A percentile compares a stretch with the other conserved stretches of the same genome.
Evolutionary conservation across 352 stramenopile species (phyloP).

Genomic region (Phytophthora agathidicida): DNA sequence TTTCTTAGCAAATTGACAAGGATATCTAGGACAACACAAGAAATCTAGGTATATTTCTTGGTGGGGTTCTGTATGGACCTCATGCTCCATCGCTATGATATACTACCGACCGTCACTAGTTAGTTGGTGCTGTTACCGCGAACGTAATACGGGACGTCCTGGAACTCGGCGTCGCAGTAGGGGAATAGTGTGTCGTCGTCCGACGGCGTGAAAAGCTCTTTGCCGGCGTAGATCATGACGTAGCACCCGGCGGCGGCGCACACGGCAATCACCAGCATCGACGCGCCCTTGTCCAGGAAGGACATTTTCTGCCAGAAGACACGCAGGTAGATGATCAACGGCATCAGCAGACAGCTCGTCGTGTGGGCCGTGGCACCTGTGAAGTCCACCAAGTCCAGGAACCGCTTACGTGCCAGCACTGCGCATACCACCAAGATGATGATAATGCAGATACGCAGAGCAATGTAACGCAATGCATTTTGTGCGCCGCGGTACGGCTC

Average conservation of each 20-base stretch:
- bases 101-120: too few relatives aligned
- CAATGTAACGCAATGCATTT: slow-evolving; percentile 50
- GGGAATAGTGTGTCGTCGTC: slow-evolving; percentile 49
- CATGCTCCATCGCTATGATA: too few relatives aligned
- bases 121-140: slow-evolving; percentile 36
- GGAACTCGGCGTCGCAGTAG: slow-evolving; percentile 61
- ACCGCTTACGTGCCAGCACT: slow-evolving; percentile 49
- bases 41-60: too few relatives aligned
- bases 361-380: slow-evolving; percentile 57
- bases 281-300: slow-evolving; percentile 47
- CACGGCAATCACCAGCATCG: slow-evolving; percentile 45
- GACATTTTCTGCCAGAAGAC: slow-evolving; percentile 48
- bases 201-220: slow-evolving; percentile 56
- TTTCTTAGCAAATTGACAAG: too few relatives aligned
- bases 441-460: slow-evolving; percentile 51
- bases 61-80: too few relatives aligned
- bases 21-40: too few relatives aligned
- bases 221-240: slow-evolving; percentile 56
- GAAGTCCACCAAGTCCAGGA: slow-evolving; percentile 63
- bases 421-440: slow-evolving; percentile 46
- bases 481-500: slow-evolving; percentile 44
- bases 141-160: slow-evolving; percentile 56
- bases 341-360: slow-evolving; percentile 58
- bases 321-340: slow-evolving; percentile 61
- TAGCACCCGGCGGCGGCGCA: slow-evolving; percentile 54